phyloP scores from a whole-genome alignment of 2,329 filamentous ascomycete species.

The Dactylonectria estremocensis region DNA sequence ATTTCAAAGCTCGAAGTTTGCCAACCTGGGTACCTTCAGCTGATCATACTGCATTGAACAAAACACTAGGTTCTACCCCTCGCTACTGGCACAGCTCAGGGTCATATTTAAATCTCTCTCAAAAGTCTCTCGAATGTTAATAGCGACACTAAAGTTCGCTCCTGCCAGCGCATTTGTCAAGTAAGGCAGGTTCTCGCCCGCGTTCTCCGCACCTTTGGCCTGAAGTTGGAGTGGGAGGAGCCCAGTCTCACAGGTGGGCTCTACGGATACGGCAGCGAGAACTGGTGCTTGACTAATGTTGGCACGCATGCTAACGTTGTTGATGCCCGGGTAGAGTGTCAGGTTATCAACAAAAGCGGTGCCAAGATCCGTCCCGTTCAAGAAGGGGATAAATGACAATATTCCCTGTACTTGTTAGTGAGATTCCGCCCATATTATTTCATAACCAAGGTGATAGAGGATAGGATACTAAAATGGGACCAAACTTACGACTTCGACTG shows the following conservation, averaged over 20 bases:
- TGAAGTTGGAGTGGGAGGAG: conserved; percentile 9
- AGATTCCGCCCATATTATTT: not conserved
- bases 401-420: not conserved
- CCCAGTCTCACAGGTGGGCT: conserved; percentile 11
- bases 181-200: not conserved
- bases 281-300: conserved; percentile 7
- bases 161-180: conserved; percentile 1
- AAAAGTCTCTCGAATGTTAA: conserved; percentile 2
- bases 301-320: conserved; percentile 9
- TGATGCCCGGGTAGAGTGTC: not conserved
- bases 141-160: not conserved
- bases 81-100: not conserved
- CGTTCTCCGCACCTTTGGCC: conserved; percentile 2
- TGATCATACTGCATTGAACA: too few relatives aligned
- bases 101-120: conserved; percentile 15
- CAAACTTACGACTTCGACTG: not conserved
- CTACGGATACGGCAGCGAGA: not conserved
- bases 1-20: too few relatives aligned
- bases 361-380: not conserved
- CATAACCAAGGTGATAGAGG: not conserved
- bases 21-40: too few relatives aligned
- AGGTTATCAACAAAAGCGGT: not conserved
- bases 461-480: not conserved
- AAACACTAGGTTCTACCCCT: not conserved
- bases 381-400: conserved; percentile 1